Percentiles rank a stretch among this genome's conserved stretches.
Evolutionary conservation across 345 rosid genomes (phyloP).

Genomic region (Gossypioides kirkii): DNA sequence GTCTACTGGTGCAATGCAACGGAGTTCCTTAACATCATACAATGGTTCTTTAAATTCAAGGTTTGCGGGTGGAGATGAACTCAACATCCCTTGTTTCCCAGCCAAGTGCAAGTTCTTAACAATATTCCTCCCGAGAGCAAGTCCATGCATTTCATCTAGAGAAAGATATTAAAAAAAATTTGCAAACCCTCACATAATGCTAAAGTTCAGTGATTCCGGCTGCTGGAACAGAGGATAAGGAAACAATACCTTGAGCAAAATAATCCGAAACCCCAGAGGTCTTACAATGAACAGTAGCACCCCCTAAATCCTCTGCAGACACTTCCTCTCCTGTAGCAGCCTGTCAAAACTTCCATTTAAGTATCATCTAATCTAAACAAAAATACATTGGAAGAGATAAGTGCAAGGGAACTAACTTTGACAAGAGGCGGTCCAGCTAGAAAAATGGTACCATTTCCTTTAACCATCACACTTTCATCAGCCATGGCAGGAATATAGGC

Average conservation of each 20-base stretch:
- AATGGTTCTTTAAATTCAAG: conserved; percentile 62
- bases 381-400: conserved; percentile 11
- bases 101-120: conserved; percentile 90
- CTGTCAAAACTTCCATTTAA: conserved; percentile 53
- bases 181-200: background rate
- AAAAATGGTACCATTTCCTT: conserved; percentile 95
- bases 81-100: conserved; percentile 42
- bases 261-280: conserved; percentile 93
- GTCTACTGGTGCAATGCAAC: conserved; percentile 87
- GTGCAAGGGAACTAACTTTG: conserved; percentile 45
- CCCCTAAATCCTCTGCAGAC: conserved; percentile 93
- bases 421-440: conserved; percentile 97
- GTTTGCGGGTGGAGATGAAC: conserved; percentile 30
- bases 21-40: conserved; percentile 74
- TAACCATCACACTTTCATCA: conserved; percentile 97
- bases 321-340: conserved; percentile 98
- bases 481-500: conserved; percentile 99
- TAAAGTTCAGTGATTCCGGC: background rate
- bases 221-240: background rate
- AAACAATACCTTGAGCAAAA: conserved; percentile 81
- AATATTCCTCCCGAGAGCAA: conserved; percentile 85
- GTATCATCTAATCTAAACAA: conserved; percentile 6
- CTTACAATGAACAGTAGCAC: conserved; percentile 84
- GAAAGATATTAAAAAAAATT: conserved; percentile 3
- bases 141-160: conserved; percentile 94